Evolutionary conservation across 2,329 filamentous ascomycete genomes (phyloP), one percentile per base, ranked within the genome.

Genomic region (Exophiala xenobiotica): DNA sequence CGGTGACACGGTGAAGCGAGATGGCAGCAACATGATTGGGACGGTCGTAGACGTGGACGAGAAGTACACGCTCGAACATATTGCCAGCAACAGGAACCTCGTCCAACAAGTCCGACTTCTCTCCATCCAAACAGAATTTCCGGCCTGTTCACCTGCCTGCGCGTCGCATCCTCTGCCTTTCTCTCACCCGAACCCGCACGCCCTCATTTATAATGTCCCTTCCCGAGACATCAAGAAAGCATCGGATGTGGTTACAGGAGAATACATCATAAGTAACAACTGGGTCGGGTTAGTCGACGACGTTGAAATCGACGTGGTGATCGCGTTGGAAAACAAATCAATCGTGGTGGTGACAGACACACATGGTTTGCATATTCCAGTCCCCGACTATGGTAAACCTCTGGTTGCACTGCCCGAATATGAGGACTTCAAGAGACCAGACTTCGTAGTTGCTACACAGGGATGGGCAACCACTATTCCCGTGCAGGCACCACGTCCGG

Each of bases 231-330:
- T 80, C 5, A 64, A 66, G 49, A 68, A 70, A 48, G 69, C 72
- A 9, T 69, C 75, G 53, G 67, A 76, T 41, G 75, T 74, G 54
- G 62, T 68, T 4, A 74, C 76, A 53, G 78, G 77, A 3, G 76
- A 79, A 46, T 68, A 78, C 24, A 69, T 83, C 18, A 68, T 82
- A 9, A 79, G 77, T 61, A 68, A 74, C 14, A 73, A 78, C 57
- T 83, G 80, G 77, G 63, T 83, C 3, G 81, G 81, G 1, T 65
- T 74, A 8, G 72, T 84, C 3, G 70, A 76, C 44, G 69, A 74
- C 2, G 68, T 78, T 38, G 68, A 72, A 23, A 72, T 77, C 41
- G 73, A 78, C 45, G 69, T 82, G 11, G 70, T 76, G 1, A 54
- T 84, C 20, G 73, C 70, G 35, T 69, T 83, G 9, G 62, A 68